phyloP scores from a whole-genome alignment of 225 moss, liverwort and hornwort genomes.

The Takakia lepidozioides region DNA sequence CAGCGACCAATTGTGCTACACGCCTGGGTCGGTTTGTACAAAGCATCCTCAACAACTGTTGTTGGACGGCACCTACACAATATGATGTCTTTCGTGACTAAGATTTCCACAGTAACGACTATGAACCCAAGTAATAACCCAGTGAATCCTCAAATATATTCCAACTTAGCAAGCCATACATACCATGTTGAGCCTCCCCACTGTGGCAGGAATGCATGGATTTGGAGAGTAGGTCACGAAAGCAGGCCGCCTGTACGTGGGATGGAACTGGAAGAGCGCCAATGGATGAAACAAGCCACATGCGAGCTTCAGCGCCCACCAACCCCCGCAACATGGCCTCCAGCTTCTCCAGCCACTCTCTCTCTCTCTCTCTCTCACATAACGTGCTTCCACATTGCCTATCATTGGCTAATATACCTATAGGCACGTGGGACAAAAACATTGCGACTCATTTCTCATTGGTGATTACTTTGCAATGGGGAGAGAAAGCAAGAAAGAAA shows the following conservation, averaged over 20 bases:
- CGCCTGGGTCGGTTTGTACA: slow-evolving; percentile 40
- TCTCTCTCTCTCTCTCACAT: slow-evolving; percentile 23
- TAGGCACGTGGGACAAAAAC: too few species aligned
- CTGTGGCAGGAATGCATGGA: slow-evolving; percentile 11
- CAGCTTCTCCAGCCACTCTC: slow-evolving; percentile 37
- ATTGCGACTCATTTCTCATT: too few species aligned
- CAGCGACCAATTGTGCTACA: slow-evolving; percentile 41
- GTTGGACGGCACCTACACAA: slow-evolving; percentile 34
- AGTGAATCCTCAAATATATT: neutral
- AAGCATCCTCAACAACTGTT: slow-evolving; percentile 63
- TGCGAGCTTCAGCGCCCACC: slow-evolving; percentile 55
- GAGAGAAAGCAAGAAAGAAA: too few species aligned
- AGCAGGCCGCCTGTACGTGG: slow-evolving; percentile 31
- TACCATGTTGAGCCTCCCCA: too few species aligned
- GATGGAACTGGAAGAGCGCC: slow-evolving; percentile 37
- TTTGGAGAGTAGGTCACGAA: slow-evolving; percentile 49
- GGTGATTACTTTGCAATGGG: too few species aligned
- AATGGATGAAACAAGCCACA: slow-evolving; percentile 63
- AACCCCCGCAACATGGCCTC: slow-evolving; percentile 37
- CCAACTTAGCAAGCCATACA: neutral
- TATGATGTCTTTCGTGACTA: neutral
- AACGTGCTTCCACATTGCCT: slow-evolving; percentile 25
- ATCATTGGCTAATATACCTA: too few species aligned
- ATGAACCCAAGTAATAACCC: neutral
- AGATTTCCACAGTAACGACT: neutral